Evolutionary conservation across 2,329 filamentous ascomycete species (phyloP).

Genomic region (Alternaria solani): DNA sequence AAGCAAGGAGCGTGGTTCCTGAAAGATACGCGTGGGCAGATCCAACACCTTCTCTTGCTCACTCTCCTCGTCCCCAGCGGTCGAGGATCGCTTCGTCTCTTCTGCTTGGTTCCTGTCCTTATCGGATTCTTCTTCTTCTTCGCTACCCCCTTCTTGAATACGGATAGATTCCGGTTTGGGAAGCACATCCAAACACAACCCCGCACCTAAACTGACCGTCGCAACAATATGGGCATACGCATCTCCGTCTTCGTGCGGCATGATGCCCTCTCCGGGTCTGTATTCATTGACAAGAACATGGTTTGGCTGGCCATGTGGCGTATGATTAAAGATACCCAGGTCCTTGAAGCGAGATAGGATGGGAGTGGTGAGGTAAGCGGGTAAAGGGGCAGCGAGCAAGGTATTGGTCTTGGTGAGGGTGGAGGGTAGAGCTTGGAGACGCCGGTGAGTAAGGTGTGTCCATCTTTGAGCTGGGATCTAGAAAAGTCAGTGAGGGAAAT

Average conservation of each 20-base stretch:
- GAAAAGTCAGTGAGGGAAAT: not conserved
- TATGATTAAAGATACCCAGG: constrained; percentile 63
- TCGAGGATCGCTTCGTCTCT: not conserved
- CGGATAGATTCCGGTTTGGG: constrained; percentile 33
- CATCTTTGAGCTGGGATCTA: constrained; percentile 69
- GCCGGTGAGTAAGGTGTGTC: constrained; percentile 86
- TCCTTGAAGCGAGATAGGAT: constrained; percentile 66
- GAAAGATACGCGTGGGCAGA: constrained; percentile 67
- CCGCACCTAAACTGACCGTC: constrained; percentile 83
- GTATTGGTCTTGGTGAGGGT: constrained; percentile 75
- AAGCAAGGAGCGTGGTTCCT: constrained; percentile 82
- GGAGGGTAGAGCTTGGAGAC: constrained; percentile 90
- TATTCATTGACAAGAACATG: constrained; percentile 97
- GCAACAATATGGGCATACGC: constrained; percentile 90
- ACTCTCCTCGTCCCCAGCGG: not conserved
- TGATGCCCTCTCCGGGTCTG: constrained; percentile 86
- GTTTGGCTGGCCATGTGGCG: constrained; percentile 81
- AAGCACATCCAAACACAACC: constrained; percentile 80
- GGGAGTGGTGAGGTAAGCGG: constrained; percentile 76
- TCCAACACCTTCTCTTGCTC: constrained; percentile 14
- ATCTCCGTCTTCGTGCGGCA: constrained; percentile 92
- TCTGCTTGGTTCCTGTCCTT: not conserved
- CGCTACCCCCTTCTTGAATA: constrained; percentile 51
- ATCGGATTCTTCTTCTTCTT: not conserved
- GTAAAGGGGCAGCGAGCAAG: constrained; percentile 77